Base-by-base conservation (phyloP, 371 early-diverging fungal genomes). In the Syncephalastrum contaminatum region DNA sequence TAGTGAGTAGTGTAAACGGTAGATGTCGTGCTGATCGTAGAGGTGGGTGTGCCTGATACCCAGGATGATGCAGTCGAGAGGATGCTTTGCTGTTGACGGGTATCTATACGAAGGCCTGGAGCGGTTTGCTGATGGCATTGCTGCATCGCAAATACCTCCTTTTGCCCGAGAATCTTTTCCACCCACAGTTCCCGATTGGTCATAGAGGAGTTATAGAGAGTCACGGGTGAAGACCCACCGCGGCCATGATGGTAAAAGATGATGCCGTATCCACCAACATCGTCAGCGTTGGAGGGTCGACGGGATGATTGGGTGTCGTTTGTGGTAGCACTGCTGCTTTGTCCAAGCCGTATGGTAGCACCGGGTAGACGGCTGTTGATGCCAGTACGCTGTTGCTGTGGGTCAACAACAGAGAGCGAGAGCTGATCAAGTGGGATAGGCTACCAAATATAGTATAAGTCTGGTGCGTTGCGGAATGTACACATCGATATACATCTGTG, bases 151-250 rank as follows among this genome's bases (percentile, higher is more conserved):
- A 18, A 22, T n/a, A 50, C 20, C 49, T 62, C 56, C 43, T 62
- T 51, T 66, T 90, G 91, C 50, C 86, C 81, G 51, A 83, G 76
- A 43, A 95, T 88, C 62, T 86, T 85, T 53, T 91, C 88, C 41
- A 86, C 63, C 96, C 96, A 95, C 21, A 89, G 74, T 56, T 82
- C 80, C 22, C 91, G 83, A 40, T 88, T 91, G 0, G 90, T 85
- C 19, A 77, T 64, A 16, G 86, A 82, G 10, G 76, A 72, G 1
- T 90, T 88, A 47, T 87, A 86, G 24, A 96, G 69, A 0, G 88
- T 86, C 56, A 88, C 67, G 19, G 82, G 58, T 10, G 82, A 73
- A 8, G 65, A 51, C 0, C 88, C 89, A 14, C 79, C 64, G 5
- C 87, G 80, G 8, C 95, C 94, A 14, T 93, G 78, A 46, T 90